These are phyloP conservation scores for Eutrema japonicum DNA, from an alignment of 345 rosid genomes.

Conservation along the genomic window DNA sequence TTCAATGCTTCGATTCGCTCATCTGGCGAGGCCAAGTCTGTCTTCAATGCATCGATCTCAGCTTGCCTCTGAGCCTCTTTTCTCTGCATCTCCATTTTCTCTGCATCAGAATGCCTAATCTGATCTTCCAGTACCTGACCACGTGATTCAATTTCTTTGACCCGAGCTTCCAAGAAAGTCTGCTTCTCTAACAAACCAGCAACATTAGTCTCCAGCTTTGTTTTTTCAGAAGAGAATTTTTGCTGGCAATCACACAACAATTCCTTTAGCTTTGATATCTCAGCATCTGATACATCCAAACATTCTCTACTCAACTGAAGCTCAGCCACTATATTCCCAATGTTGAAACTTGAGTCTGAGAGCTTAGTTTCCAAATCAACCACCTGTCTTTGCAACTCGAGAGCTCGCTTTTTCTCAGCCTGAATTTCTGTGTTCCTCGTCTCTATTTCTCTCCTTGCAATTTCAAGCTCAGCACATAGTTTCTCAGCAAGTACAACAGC, in stretches of 20 bases:
- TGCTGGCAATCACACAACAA: slow-evolving; percentile 55
- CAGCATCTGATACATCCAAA: slow-evolving; percentile 45
- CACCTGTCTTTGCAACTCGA: slow-evolving; percentile 44
- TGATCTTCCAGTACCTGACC: slow-evolving; percentile 51
- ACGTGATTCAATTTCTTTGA: slow-evolving; percentile 53
- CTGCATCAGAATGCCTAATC: slow-evolving; percentile 44
- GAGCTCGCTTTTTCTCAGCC: slow-evolving; percentile 43
- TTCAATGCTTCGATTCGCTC: slow-evolving; percentile 46
- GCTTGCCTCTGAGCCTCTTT: slow-evolving; percentile 41
- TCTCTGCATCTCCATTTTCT: slow-evolving; percentile 46
- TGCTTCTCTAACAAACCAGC: slow-evolving; percentile 51
- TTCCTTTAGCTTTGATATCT: slow-evolving; percentile 43
- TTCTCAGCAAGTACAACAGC: slow-evolving; percentile 24
- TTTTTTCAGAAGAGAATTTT: slow-evolving; percentile 59
- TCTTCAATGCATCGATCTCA: slow-evolving; percentile 50
- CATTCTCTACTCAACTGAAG: slow-evolving; percentile 43
- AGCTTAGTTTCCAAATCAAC: slow-evolving; percentile 47
- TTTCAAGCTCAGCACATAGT: slow-evolving; percentile 49
- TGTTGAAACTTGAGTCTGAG: slow-evolving; percentile 38
- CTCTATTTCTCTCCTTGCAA: slow-evolving; percentile 35
- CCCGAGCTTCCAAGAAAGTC: slow-evolving; percentile 44
- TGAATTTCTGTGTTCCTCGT: slow-evolving; percentile 43
- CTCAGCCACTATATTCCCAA: slow-evolving; percentile 45
- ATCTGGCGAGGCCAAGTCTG: slow-evolving; percentile 47
- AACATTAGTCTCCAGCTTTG: slow-evolving; percentile 56